These are phyloP conservation scores for Dacryopinax spathularia DNA, from an alignment of 768 basidiomycete genomes.

Conservation along the genomic window DNA sequence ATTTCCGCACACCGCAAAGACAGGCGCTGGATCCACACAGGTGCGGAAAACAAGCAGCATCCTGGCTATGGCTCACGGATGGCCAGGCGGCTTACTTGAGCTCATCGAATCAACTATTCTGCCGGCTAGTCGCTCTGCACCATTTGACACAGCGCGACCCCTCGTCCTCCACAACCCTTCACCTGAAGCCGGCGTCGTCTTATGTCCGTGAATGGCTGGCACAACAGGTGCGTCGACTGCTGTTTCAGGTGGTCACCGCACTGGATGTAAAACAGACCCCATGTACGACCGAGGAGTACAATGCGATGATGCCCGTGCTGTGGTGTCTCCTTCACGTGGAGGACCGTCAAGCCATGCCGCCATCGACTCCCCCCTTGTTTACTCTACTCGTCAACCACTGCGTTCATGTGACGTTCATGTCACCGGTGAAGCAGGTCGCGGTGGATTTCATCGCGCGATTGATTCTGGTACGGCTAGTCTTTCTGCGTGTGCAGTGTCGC, in stretches of 20 bases:
- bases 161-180: background rate
- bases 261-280: slow-evolving; percentile 29
- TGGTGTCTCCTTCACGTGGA: slow-evolving; percentile 26
- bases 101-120: background rate
- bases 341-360: slow-evolving; percentile 13
- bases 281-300: slow-evolving; percentile 17
- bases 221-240: slow-evolving; percentile 3
- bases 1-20: too few species aligned
- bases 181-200: slow-evolving; percentile 12
- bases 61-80: too few species aligned
- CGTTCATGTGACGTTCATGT: slow-evolving; percentile 40
- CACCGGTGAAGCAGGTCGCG: slow-evolving; percentile 49
- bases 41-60: too few species aligned
- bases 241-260: slow-evolving; percentile 46
- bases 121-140: background rate
- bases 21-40: too few species aligned
- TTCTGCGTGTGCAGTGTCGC: background rate
- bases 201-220: slow-evolving; percentile 24
- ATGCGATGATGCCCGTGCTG: slow-evolving; percentile 20
- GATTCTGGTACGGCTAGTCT: slow-evolving; percentile 36
- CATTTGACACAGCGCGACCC: background rate
- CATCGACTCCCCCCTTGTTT: slow-evolving; percentile 25
- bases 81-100: background rate
- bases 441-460: slow-evolving; percentile 64
- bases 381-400: slow-evolving; percentile 54